Conservation (phyloP, 345 rosid species). For the Sisymbrium altissimum region DNA sequence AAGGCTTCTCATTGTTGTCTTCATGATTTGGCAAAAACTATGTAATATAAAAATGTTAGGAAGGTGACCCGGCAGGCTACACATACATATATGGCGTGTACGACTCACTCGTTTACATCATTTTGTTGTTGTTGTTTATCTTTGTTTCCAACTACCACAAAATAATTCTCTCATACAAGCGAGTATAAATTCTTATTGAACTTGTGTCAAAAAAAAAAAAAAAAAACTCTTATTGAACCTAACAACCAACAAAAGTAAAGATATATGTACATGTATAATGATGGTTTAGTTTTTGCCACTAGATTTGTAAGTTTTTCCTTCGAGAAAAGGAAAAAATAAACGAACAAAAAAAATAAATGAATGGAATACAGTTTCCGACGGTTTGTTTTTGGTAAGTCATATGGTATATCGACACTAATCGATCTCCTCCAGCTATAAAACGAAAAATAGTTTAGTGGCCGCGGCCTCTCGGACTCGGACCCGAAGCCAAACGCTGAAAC, state of each 20-base stretch:
- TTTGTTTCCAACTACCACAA: slow-evolving; percentile 9
- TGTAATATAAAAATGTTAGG: slow-evolving; percentile 3
- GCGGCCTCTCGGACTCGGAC: slow-evolving; percentile 33
- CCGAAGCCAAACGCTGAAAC: slow-evolving; percentile 36
- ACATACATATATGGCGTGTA: slow-evolving; percentile 20
- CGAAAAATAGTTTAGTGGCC: slow-evolving; percentile 16
- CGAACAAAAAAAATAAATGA: slow-evolving; percentile 9
- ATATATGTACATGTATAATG: slow-evolving; percentile 6
- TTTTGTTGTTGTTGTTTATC: background rate
- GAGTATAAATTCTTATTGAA: background rate
- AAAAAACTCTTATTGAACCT: slow-evolving; percentile 3
- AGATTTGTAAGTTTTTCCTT: background rate
- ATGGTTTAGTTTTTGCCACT: background rate
- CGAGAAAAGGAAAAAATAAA: background rate
- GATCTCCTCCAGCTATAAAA: background rate
- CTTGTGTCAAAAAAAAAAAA: too few species aligned
- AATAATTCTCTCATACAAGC: background rate
- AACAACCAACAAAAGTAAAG: background rate
- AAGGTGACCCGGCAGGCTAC: slow-evolving; percentile 11
- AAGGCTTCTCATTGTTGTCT: slow-evolving; percentile 5
- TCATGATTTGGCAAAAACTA: background rate
- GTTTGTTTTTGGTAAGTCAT: background rate
- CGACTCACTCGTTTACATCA: slow-evolving; percentile 22
- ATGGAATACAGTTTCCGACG: background rate
- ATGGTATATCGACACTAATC: background rate